Percentiles rank a stretch among this genome's conserved stretches.
These are phyloP conservation scores for Boletus rex-veris DNA, from an alignment of 768 basidiomycete genomes.

Conservation along the genomic window DNA sequence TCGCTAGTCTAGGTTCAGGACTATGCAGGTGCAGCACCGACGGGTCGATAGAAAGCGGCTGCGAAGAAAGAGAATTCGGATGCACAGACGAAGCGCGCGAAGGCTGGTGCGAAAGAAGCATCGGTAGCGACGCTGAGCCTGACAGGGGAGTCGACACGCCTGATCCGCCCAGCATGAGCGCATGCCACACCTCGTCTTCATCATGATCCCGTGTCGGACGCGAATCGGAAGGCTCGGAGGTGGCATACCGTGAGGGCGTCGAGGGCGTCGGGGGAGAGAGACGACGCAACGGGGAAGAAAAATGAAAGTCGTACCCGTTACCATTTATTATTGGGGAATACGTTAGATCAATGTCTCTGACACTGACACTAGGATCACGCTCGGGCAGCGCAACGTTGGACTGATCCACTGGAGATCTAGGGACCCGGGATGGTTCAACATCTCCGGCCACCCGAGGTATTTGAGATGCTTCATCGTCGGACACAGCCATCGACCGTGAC, in stretches of 20 bases:
- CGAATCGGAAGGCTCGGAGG: slow-evolving; percentile 3
- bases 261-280: not conserved
- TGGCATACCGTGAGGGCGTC: slow-evolving; percentile 1
- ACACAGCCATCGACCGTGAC: not conserved
- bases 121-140: not conserved
- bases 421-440: not conserved
- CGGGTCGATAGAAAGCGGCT: slow-evolving; percentile 4
- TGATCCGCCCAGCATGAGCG: slow-evolving; percentile 17
- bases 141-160: slow-evolving; percentile 8
- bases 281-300: not conserved
- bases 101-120: not conserved
- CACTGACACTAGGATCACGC: not conserved
- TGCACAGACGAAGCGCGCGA: slow-evolving; percentile 2
- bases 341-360: not conserved
- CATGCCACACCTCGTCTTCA: slow-evolving; percentile 21
- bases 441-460: not conserved
- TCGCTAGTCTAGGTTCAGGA: not conserved
- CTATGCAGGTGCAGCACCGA: slow-evolving; percentile 5
- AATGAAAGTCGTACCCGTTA: not conserved
- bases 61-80: not conserved
- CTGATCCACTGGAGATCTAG: not conserved
- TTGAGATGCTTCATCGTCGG: not conserved
- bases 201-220: slow-evolving; percentile 7
- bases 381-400: not conserved
- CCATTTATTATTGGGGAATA: not conserved